Base-by-base conservation (phyloP, 2,329 filamentous ascomycete species). In the Pleomassaria siparia region DNA sequence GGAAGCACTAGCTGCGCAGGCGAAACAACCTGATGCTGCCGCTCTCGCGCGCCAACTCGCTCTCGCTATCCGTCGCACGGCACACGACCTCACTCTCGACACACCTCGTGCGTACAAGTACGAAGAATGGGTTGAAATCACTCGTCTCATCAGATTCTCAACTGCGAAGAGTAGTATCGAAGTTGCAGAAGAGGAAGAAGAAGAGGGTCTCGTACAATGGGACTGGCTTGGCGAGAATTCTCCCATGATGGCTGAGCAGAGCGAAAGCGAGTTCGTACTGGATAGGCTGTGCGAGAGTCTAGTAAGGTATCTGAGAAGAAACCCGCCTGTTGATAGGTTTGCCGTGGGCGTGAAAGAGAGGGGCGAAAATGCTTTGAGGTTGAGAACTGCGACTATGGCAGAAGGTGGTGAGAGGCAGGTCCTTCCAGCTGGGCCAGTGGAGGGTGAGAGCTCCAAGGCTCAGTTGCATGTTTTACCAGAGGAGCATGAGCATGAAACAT, bases 41-140 rank as follows among this genome's bases (percentile, higher is more conserved):
- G 76, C 85, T 28, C 74, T 91, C 4, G 83, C 82, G 0, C 71
- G 76, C 2, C 75, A 77, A 41, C 71, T 96, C 9, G 83, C 88
- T 2, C 78, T 83, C 26, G 86, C 88, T 54, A 94, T 96, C 46
- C 76, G 81, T 13, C 76, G 75, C 22, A 82, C 89, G 1, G 83
- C 83, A 1, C 74, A 80, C 40, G 82, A 94, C 62, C 73, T 88
- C 26, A 79, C 81, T 16, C 69, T 75, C 36, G 70, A 76, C 4
- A 78, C 81, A 2, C 76, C 79, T 0, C 84, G 84, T 46, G 80
- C 79, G 45, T 96, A 96, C 65, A 78, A 76, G 0, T 96, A 91
- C 53, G 84, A 91, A 55, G 87, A 95, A 64, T 95, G 91, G 91
- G 87, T 87, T 0, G 88, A 89, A 74, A 94, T 89, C 58, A 85